Percentiles rank a stretch among this genome's conserved stretches.
Evolutionary conservation across 257 asterid genomes (phyloP).

Genomic region (Nicotiana obtusifolia): DNA sequence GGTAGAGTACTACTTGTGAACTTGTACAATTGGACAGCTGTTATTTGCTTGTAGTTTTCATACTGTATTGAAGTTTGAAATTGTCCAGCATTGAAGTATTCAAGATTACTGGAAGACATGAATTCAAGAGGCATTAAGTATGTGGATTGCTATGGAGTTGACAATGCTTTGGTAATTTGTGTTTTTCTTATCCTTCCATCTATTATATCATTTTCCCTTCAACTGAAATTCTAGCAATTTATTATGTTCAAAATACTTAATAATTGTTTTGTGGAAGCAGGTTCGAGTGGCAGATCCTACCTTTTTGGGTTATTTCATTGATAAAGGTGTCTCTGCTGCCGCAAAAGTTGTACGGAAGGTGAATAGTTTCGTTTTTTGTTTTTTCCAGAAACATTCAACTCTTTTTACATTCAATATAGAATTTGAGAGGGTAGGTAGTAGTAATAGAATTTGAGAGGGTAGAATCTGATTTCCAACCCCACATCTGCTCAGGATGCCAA

Average conservation of each 20-base stretch:
- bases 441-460: conserved; percentile 6
- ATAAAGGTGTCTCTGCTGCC: conserved; percentile 78
- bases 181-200: conserved; percentile 6
- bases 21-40: not conserved
- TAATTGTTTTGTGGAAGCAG: conserved; percentile 36
- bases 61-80: conserved; percentile 9
- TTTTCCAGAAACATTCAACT: not conserved
- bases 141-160: conserved; percentile 95
- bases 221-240: not conserved
- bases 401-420: conserved; percentile 2
- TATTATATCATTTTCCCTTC: not conserved
- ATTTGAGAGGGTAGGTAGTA: conserved; percentile 4
- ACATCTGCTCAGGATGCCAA: not conserved
- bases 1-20: not conserved
- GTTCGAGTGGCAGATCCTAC: conserved; percentile 97
- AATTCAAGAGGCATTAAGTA: conserved; percentile 76
- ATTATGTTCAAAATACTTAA: conserved; percentile 9
- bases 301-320: conserved; percentile 92
- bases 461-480: not conserved
- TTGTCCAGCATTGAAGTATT: conserved; percentile 65
- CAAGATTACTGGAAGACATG: conserved; percentile 89
- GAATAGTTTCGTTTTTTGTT: conserved; percentile 1
- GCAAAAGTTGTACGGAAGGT: conserved; percentile 87
- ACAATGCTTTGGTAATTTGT: conserved; percentile 80
- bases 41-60: conserved; percentile 4